phyloP scores from a whole-genome alignment of 176 grass and related monocot species.

The Neostapfia colusana region DNA sequence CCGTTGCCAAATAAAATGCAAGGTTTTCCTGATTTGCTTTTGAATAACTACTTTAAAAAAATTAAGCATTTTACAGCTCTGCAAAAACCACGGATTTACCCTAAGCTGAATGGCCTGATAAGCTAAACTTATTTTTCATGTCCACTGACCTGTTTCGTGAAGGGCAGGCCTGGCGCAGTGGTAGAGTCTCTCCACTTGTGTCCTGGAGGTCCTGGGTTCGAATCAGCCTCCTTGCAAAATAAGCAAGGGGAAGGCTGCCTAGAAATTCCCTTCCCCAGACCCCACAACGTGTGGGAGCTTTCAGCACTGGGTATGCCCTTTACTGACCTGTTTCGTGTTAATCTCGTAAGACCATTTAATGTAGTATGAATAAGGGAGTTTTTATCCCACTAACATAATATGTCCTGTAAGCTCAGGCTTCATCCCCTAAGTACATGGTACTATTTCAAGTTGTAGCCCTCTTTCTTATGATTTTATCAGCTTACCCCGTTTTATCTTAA shows the following conservation, averaged over 20 bases:
- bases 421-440: conserved; percentile 3
- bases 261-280: too few species aligned
- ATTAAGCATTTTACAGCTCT: not conserved
- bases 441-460: not conserved
- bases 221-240: too few species aligned
- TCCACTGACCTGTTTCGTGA: conserved; percentile 7
- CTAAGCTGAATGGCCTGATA: conserved; percentile 5
- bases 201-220: too few species aligned
- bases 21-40: not conserved
- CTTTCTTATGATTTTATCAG: conserved; percentile 21
- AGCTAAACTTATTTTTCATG: conserved; percentile 22
- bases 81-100: not conserved
- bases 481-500: not conserved
- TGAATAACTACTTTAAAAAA: not conserved
- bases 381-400: conserved; percentile 10
- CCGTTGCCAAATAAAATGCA: not conserved
- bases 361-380: not conserved
- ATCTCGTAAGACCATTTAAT: conserved; percentile 2
- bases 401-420: conserved; percentile 4
- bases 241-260: too few species aligned
- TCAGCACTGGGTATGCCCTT: too few species aligned
- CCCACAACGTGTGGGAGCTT: too few species aligned
- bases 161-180: too few species aligned
- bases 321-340: conserved; percentile 15
- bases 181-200: too few species aligned